Evolutionary conservation across 306 rosid species (phyloP).

Genomic region (Vachellia collinsii): DNA sequence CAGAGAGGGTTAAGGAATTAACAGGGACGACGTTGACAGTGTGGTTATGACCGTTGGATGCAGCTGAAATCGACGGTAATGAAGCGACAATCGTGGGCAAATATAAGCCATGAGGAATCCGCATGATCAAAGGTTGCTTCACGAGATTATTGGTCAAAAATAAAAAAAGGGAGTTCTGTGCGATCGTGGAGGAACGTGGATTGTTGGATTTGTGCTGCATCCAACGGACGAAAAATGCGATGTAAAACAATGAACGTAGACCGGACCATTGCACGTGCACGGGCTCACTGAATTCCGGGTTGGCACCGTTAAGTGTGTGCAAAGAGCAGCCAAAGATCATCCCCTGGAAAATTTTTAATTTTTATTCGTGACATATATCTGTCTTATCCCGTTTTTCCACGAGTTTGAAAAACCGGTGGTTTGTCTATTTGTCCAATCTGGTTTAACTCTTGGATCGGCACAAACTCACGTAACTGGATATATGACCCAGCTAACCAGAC

Average conservation of each 20-base stretch:
- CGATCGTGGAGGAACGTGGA: slow-evolving; percentile 48
- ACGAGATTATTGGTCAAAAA: too few species aligned
- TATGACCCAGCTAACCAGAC: too few species aligned
- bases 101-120: slow-evolving; percentile 51
- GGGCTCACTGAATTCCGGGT: neutral
- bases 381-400: too few species aligned
- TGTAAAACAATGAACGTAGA: slow-evolving; percentile 37
- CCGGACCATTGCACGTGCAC: neutral
- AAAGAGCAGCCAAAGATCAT: neutral
- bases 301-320: neutral
- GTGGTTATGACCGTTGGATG: slow-evolving; percentile 36
- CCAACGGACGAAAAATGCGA: slow-evolving; percentile 24
- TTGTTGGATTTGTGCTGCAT: slow-evolving; percentile 32
- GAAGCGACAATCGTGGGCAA: slow-evolving; percentile 54
- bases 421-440: too few species aligned
- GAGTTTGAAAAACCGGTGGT: too few species aligned
- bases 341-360: neutral
- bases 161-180: neutral
- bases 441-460: too few species aligned
- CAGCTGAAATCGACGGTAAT: slow-evolving; percentile 32
- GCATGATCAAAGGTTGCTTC: slow-evolving; percentile 59
- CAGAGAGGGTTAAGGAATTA: neutral
- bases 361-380: too few species aligned
- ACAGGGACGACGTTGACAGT: neutral
- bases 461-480: too few species aligned